These are phyloP conservation scores for Quercus bicolor DNA, from an alignment of 306 rosid species.

Conservation along the genomic window DNA sequence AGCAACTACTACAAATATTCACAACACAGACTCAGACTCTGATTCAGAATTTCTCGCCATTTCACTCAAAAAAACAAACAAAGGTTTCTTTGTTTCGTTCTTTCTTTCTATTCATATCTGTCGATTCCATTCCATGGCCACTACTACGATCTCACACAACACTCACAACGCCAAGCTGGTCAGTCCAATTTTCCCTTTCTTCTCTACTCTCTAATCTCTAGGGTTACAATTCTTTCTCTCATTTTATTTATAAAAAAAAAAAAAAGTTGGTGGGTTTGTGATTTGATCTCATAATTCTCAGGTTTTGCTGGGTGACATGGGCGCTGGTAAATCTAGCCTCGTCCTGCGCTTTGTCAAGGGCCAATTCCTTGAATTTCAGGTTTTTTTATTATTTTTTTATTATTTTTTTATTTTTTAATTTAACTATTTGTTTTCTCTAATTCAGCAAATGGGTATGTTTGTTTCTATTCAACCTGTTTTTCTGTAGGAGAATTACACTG, in stretches of 20 bases:
- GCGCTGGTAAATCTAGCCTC: conserved; percentile 63
- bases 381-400: not conserved
- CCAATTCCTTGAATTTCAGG: conserved; percentile 66
- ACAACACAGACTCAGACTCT: too few species aligned
- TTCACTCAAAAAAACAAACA: too few species aligned
- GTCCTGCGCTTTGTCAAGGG: conserved; percentile 65
- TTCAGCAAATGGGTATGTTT: not conserved
- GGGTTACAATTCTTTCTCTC: not conserved
- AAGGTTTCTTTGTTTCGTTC: too few species aligned
- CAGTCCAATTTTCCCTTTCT: not conserved
- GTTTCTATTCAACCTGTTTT: not conserved
- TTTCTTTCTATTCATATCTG: not conserved
- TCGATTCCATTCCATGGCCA: conserved; percentile 41
- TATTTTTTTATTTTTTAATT: not conserved
- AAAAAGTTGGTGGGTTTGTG: not conserved
- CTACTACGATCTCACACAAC: conserved; percentile 45
- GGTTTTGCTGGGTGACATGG: conserved; percentile 71
- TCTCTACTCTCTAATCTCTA: not conserved
- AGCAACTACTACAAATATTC: too few species aligned
- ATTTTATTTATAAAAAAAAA: not conserved
- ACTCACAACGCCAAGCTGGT: conserved; percentile 64
- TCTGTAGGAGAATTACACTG: not conserved
- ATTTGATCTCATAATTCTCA: conserved; percentile 17
- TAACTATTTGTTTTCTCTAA: not conserved
- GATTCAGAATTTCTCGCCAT: too few species aligned